These are phyloP conservation scores for Colletotrichum australisinense DNA, from an alignment of 2,329 filamentous ascomycete genomes.

Conservation along the genomic window DNA sequence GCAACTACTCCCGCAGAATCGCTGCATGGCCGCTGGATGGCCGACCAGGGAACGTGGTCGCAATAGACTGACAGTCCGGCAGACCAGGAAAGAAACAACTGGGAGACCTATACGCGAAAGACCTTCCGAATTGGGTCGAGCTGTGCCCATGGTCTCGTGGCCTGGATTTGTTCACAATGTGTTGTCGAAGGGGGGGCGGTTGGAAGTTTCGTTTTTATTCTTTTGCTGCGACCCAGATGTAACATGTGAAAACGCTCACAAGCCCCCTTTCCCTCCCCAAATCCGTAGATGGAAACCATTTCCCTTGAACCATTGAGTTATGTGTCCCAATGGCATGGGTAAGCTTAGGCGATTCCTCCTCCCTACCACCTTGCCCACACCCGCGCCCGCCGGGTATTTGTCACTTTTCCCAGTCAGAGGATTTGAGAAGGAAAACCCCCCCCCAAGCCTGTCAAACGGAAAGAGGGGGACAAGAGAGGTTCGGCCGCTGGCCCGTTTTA, in stretches of 20 bases:
- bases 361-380: no score
- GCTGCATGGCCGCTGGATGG: neutral
- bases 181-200: neutral
- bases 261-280: no score
- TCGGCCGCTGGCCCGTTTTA: constrained; percentile 7
- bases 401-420: neutral
- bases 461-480: neutral
- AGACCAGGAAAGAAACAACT: neutral
- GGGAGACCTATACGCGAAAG: neutral
- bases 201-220: neutral
- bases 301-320: no score
- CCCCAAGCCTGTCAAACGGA: neutral
- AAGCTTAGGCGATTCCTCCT: neutral
- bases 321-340: constrained; percentile 15
- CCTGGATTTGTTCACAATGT: neutral
- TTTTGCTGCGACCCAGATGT: neutral
- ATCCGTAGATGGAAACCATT: neutral
- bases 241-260: neutral
- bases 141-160: neutral
- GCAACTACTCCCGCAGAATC: neutral
- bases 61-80: neutral
- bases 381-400: neutral
- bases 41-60: neutral
- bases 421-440: neutral
- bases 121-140: constrained; percentile 16